Conservation (phyloP, 129 eudicot species). For the Cynara cardunculus region DNA sequence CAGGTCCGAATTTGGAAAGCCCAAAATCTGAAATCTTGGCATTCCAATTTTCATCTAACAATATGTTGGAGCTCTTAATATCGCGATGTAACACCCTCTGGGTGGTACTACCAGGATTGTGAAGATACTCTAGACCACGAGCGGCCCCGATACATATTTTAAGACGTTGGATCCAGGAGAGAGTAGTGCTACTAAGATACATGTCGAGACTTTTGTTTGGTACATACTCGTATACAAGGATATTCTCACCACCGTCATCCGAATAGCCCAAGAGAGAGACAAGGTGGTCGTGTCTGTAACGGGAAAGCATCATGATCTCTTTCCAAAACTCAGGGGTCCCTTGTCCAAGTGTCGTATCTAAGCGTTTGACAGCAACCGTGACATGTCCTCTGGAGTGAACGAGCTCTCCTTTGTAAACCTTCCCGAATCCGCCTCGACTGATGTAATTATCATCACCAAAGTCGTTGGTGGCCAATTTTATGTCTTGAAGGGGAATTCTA, state of each 20-base stretch:
- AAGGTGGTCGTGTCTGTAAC: background rate
- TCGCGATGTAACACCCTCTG: background rate
- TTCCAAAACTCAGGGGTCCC: background rate
- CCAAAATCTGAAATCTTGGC: background rate
- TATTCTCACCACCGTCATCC: background rate
- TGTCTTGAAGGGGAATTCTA: background rate
- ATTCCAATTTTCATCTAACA: background rate
- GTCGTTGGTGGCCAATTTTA: background rate
- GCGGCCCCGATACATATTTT: background rate
- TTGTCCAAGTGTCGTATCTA: background rate
- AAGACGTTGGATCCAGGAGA: background rate
- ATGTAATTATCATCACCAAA: background rate
- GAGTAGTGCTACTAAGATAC: background rate
- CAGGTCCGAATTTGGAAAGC: background rate
- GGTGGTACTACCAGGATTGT: background rate
- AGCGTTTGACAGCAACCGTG: background rate
- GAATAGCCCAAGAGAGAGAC: slow-evolving; percentile 1
- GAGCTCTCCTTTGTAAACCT: background rate
- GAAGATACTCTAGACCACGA: background rate
- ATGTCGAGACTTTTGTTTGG: background rate
- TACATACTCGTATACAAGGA: slow-evolving; percentile 1
- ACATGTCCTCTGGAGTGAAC: background rate
- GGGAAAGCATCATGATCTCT: background rate
- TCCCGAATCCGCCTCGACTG: background rate
- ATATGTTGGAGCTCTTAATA: background rate